Evolutionary conservation across 129 eudicot genomes (phyloP).

Genomic region (Chrysanthemum makinoi): DNA sequence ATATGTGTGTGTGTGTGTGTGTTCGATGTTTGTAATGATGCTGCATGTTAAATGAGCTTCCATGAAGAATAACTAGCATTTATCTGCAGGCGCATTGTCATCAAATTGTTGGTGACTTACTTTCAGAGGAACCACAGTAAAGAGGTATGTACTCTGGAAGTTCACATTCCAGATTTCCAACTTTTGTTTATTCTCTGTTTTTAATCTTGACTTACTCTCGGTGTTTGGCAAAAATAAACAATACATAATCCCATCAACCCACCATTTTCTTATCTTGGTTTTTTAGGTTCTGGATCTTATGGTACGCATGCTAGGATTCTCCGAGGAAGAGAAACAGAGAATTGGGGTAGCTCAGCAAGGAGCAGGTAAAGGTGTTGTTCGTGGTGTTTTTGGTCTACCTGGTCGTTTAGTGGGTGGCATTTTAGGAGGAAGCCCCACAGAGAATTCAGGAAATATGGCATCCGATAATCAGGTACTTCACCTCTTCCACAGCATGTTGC

Average conservation of each 20-base stretch:
- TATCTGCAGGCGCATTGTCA: constrained; percentile 94
- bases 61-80: constrained; percentile 7
- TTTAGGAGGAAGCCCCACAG: constrained; percentile 63
- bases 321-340: constrained; percentile 95
- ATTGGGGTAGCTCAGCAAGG: constrained; percentile 97
- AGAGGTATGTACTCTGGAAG: constrained; percentile 52
- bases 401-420: constrained; percentile 99
- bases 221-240: constrained; percentile 6
- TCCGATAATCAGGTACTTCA: constrained; percentile 70
- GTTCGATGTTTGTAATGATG: constrained; percentile 10
- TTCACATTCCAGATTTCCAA: not conserved
- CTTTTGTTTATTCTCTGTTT: not conserved
- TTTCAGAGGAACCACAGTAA: constrained; percentile 98
- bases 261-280: not conserved
- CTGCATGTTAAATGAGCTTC: constrained; percentile 16
- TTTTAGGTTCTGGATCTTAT: constrained; percentile 91
- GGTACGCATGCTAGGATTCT: constrained; percentile 98
- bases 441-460: constrained; percentile 41
- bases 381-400: constrained; percentile 94
- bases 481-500: not conserved
- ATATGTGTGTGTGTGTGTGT: constrained; percentile 9
- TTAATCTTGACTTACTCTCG: not conserved
- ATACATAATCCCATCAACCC: not conserved
- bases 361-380: constrained; percentile 91
- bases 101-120: constrained; percentile 96